Evolutionary conservation across 305 asterid genomes (phyloP).

Genomic region (Plantago lanceolata): DNA sequence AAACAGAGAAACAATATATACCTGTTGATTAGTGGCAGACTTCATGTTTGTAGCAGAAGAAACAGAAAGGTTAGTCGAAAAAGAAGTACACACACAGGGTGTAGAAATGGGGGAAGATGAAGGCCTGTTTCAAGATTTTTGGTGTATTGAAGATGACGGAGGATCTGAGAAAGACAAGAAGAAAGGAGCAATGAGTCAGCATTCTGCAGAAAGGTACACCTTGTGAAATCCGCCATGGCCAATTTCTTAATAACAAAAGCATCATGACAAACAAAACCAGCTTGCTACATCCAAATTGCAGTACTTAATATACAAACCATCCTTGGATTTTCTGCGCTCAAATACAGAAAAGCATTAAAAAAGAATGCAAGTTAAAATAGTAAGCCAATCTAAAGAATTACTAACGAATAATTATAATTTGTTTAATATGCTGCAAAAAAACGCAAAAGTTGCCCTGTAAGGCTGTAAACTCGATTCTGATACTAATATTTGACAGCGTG

Average conservation of each 20-base stretch:
- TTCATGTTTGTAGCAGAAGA: slow-evolving; percentile 31
- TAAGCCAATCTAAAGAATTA: too few species aligned
- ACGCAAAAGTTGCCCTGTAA: too few species aligned
- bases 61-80: slow-evolving; percentile 21
- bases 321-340: too few species aligned
- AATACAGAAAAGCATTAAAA: too few species aligned
- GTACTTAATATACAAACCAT: too few species aligned
- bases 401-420: too few species aligned
- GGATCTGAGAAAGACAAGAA: slow-evolving; percentile 20
- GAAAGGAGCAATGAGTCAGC: slow-evolving; percentile 15
- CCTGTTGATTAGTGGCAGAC: slow-evolving; percentile 34
- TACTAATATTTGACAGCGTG: too few species aligned
- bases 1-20: slow-evolving; percentile 10
- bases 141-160: slow-evolving; percentile 20
- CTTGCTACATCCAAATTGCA: not conserved
- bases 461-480: too few species aligned
- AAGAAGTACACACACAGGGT: not conserved
- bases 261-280: slow-evolving; percentile 18
- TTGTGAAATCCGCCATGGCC: slow-evolving; percentile 40
- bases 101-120: not conserved
- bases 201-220: slow-evolving; percentile 13
- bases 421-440: too few species aligned
- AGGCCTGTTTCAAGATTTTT: not conserved
- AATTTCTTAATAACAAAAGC: slow-evolving; percentile 20
- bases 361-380: too few species aligned